These are phyloP conservation scores for Fusarium sp. DNA, from an alignment of 2,329 filamentous ascomycete genomes.

Conservation along the genomic window DNA sequence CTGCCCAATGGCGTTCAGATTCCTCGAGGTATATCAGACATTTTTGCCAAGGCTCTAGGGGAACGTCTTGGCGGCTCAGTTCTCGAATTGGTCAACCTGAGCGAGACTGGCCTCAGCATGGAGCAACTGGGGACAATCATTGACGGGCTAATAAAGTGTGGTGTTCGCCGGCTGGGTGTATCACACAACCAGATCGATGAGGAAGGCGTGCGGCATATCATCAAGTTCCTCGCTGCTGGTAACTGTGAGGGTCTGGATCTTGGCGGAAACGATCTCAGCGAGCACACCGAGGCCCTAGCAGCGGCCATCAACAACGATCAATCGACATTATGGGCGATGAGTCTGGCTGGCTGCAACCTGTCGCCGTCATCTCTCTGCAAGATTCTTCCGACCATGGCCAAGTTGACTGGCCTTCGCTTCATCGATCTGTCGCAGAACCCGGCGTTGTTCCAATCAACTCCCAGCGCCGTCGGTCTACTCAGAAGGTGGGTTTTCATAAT, in stretches of 20 bases:
- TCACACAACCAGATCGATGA: conserved; percentile 83
- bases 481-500: conserved; percentile 70
- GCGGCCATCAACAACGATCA: conserved; percentile 63
- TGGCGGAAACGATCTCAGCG: conserved; percentile 80
- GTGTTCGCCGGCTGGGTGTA: conserved; percentile 82
- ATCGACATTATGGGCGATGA: conserved; percentile 80
- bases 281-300: conserved; percentile 66
- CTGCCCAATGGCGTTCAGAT: conserved; percentile 50
- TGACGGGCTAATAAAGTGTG: conserved; percentile 84
- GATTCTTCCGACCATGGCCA: conserved; percentile 78
- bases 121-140: conserved; percentile 80
- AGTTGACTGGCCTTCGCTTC: conserved; percentile 81
- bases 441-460: conserved; percentile 78
- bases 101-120: conserved; percentile 79
- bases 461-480: conserved; percentile 79
- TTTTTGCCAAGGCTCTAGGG: conserved; percentile 80
- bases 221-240: conserved; percentile 79
- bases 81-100: conserved; percentile 85
- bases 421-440: conserved; percentile 93
- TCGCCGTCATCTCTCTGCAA: conserved; percentile 77
- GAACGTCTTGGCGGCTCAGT: conserved; percentile 80
- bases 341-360: conserved; percentile 87
- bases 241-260: conserved; percentile 90
- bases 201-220: conserved; percentile 80
- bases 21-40: conserved; percentile 59